These are phyloP conservation scores for Ganoderma boninense DNA, from an alignment of 1,284 basidiomycete genomes.

Conservation along the genomic window DNA sequence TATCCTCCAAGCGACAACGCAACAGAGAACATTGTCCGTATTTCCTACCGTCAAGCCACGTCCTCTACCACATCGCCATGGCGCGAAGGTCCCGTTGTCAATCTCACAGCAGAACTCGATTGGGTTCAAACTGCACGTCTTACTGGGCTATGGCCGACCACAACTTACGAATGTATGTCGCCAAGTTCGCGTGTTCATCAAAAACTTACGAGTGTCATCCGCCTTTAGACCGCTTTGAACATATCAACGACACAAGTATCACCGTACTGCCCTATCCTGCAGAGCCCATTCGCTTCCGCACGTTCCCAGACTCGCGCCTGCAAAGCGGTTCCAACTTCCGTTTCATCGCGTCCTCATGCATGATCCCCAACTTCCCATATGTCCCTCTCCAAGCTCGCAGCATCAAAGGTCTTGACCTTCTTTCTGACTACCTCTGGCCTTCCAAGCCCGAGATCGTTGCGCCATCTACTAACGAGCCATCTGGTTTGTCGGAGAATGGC, in stretches of 20 bases:
- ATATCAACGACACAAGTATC: conserved; percentile 48
- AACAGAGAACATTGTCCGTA: conserved; percentile 45
- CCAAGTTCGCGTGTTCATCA: neutral
- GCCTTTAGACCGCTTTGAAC: conserved; percentile 55
- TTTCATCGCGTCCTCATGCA: conserved; percentile 72
- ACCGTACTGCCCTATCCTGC: conserved; percentile 58
- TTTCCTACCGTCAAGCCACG: conserved; percentile 57
- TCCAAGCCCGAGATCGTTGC: conserved; percentile 12
- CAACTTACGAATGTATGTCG: conserved; percentile 74
- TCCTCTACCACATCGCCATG: conserved; percentile 45
- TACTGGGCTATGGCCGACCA: conserved; percentile 72
- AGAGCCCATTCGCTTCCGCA: conserved; percentile 66
- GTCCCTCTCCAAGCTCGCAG: conserved; percentile 57
- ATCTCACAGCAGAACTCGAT: conserved; percentile 58
- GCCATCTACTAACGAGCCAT: neutral
- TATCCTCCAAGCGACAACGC: conserved; percentile 52
- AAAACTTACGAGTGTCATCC: conserved; percentile 2
- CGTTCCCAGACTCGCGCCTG: conserved; percentile 73
- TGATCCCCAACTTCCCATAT: conserved; percentile 74
- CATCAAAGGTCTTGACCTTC: conserved; percentile 74
- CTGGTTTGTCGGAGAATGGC: neutral
- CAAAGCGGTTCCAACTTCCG: conserved; percentile 63
- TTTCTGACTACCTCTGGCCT: conserved; percentile 62
- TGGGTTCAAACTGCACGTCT: conserved; percentile 72
- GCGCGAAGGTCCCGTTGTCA: conserved; percentile 61